These are phyloP conservation scores for Sclerotinia minor DNA, from an alignment of 2,329 filamentous ascomycete species.

Conservation along the genomic window DNA sequence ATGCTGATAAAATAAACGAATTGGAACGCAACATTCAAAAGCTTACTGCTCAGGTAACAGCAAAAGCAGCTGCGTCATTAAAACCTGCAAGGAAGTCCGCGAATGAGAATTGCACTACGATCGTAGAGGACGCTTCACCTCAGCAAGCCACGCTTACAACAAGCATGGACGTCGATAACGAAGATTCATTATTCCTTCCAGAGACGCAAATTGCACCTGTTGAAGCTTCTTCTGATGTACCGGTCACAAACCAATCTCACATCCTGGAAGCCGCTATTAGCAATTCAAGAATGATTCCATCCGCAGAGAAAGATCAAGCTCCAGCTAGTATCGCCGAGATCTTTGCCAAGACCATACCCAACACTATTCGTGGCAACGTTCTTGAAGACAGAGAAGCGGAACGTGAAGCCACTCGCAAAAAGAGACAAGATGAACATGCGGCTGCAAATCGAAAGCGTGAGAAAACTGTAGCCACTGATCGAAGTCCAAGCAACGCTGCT, in stretches of 20 bases:
- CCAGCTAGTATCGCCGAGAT: slow-evolving; percentile 14
- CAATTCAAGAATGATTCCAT: not conserved
- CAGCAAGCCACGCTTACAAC: not conserved
- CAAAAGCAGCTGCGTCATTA: not conserved
- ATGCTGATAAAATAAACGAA: not conserved
- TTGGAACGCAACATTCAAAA: not conserved
- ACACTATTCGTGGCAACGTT: not conserved
- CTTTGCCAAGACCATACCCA: not conserved
- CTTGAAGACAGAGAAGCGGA: slow-evolving; percentile 15
- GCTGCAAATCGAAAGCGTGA: not conserved
- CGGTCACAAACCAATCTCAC: not conserved
- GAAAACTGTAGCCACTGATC: not conserved
- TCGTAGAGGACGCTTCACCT: not conserved
- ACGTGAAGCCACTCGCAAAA: slow-evolving; percentile 12
- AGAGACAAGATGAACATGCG: not conserved
- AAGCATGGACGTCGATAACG: slow-evolving; percentile 19
- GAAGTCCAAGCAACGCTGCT: not conserved
- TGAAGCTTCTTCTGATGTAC: not conserved
- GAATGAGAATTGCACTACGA: no score
- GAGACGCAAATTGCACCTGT: not conserved
- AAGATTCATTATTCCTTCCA: slow-evolving; percentile 29
- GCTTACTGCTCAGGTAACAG: not conserved
- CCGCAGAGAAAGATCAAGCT: not conserved
- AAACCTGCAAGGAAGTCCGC: slow-evolving; percentile 6
- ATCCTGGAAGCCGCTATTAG: not conserved